Conservation (phyloP, 129 eudicot species). For the Logfia minima region DNA sequence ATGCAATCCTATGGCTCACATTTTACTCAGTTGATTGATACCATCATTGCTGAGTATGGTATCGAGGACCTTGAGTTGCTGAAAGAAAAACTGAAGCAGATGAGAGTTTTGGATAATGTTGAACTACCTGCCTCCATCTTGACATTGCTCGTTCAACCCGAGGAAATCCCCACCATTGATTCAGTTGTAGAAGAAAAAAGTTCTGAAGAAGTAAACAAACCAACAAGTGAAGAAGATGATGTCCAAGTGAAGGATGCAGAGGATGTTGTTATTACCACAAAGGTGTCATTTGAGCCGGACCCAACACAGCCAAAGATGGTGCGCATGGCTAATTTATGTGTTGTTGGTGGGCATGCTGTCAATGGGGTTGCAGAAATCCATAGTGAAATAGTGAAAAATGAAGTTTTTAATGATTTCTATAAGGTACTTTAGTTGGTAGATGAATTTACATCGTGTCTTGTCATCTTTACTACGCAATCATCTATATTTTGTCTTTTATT, state of each 20-base stretch:
- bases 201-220: conserved; percentile 37
- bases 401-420: conserved; percentile 84
- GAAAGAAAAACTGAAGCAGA: conserved; percentile 59
- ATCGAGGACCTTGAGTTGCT: conserved; percentile 63
- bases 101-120: conserved; percentile 79
- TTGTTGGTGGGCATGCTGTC: conserved; percentile 86
- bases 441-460: background rate
- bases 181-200: conserved; percentile 38
- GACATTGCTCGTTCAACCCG: conserved; percentile 52
- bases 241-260: conserved; percentile 25
- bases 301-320: conserved; percentile 60
- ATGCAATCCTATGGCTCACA: conserved; percentile 9
- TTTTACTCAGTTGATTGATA: conserved; percentile 51
- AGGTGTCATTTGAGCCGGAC: conserved; percentile 50
- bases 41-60: conserved; percentile 73
- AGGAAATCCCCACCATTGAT: conserved; percentile 38
- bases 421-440: conserved; percentile 45
- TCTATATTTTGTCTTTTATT: background rate
- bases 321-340: conserved; percentile 91
- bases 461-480: background rate
- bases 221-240: conserved; percentile 36
- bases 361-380: conserved; percentile 96
- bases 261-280: conserved; percentile 30
- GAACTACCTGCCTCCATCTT: conserved; percentile 63
- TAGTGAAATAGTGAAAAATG: conserved; percentile 75